Evolutionary conservation across 2,329 filamentous ascomycete species (phyloP), one percentile per base, ranked within the genome.

Genomic region (Trichoderma hamatum): DNA sequence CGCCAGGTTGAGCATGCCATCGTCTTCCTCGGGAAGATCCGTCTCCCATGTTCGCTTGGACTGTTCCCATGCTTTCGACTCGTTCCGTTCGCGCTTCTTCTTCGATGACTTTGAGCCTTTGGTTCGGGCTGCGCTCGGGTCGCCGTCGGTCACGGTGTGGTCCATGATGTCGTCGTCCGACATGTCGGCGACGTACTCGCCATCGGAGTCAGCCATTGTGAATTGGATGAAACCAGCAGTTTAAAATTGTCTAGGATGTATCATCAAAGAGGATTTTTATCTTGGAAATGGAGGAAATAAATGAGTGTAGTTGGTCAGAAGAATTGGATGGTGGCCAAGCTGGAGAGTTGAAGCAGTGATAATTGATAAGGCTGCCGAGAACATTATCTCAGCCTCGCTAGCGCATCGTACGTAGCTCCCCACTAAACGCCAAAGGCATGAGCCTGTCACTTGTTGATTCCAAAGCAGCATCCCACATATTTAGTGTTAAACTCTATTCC

Each of bases 1-100:
- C 72, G 92, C 89, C 51, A 97, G 88, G 69, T 89, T 90, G 73
- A 97, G 88, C 69, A 89, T 90, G 56, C 92, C 93, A 80, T 96
- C 92, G 24, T 90, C 90, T 80, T 96, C 93, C 64, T 81, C 80
- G 56, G 80, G 80, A 61, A 92, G 87, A 39, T 94, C 87, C 7
- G 87, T 88, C 76, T 95, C 92, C 89, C 89, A 91, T 24, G 87
- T 89, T 67, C 89, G 83, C 77, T 89, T 87, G 30, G 90, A 87
- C 76, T 88, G 84, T 77, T 91, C 89, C 89, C 89, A 91, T 3
- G 88, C 86, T 24, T 88, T 86, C 75, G 84, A 84, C 19, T 78
- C 75, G 63, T 79, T 77, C n/a, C 77, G 72, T n/a, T 76, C 75
- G 67, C 74, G 76, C 69, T 80, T 82, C 43, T 73, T 82, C 28